phyloP scores from a whole-genome alignment of 2,329 filamentous ascomycete species.

The Microdochium bolleyi region DNA sequence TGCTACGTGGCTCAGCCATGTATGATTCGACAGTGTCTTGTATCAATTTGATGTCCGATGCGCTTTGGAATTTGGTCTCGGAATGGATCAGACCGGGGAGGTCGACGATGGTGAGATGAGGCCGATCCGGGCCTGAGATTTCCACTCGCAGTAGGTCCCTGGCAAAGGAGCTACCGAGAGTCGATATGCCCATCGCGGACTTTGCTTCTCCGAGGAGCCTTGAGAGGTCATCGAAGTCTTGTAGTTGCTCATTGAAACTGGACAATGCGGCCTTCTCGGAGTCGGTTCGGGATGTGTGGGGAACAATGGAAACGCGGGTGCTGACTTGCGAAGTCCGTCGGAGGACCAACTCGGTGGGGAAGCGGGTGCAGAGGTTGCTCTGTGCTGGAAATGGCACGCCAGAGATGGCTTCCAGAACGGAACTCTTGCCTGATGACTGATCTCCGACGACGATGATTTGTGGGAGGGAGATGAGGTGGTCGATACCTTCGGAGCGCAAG shows the following conservation, averaged over 20 bases:
- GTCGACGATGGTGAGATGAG: conserved; percentile 50
- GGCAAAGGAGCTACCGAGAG: conserved; percentile 27
- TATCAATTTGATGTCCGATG: conserved; percentile 34
- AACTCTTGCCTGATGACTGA: conserved; percentile 57
- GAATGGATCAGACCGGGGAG: conserved; percentile 47
- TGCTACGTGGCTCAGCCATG: conserved; percentile 45
- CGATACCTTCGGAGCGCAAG: conserved; percentile 26
- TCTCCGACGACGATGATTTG: conserved; percentile 52
- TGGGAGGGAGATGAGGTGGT: conserved; percentile 29
- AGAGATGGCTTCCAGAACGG: conserved; percentile 57
- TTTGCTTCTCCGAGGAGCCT: conserved; percentile 30
- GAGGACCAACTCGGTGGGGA: conserved; percentile 54
- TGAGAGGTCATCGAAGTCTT: conserved; percentile 20
- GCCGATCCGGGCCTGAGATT: conserved; percentile 35
- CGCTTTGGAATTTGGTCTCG: conserved; percentile 36
- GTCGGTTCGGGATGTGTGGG: conserved; percentile 17
- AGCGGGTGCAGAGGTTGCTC: conserved; percentile 52
- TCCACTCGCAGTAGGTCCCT: conserved; percentile 39
- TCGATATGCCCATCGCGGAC: conserved; percentile 38
- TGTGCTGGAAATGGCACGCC: conserved; percentile 51
- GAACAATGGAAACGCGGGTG: conserved; percentile 28
- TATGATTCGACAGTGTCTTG: conserved; percentile 42
- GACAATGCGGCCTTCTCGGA: conserved; percentile 13
- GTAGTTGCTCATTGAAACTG: conserved; percentile 15
- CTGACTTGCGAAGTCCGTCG: conserved; percentile 27